These are phyloP conservation scores for Fonsecaea monophora DNA, from an alignment of 2,329 filamentous ascomycete species.

Conservation along the genomic window DNA sequence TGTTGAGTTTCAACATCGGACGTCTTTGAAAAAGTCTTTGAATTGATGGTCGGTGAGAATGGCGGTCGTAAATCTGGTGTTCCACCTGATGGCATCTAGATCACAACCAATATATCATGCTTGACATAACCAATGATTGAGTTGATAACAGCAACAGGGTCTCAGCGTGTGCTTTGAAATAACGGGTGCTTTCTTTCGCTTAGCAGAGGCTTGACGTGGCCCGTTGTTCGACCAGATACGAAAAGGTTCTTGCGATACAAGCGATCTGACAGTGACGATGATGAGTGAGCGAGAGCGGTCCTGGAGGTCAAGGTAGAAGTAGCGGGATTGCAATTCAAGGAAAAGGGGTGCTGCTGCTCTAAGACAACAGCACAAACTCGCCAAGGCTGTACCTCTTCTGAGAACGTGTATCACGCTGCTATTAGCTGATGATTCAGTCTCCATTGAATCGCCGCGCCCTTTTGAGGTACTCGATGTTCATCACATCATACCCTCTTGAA, in stretches of 20 bases:
- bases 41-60: neutral
- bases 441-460: too few species aligned
- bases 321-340: too few species aligned
- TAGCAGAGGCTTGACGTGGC: neutral
- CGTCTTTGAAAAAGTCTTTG: neutral
- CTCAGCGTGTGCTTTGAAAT: neutral
- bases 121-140: neutral
- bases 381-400: neutral
- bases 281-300: neutral
- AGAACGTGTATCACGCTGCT: too few species aligned
- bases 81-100: neutral
- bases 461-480: too few species aligned
- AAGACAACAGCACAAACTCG: neutral
- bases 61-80: neutral
- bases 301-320: neutral
- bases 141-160: neutral
- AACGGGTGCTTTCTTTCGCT: neutral
- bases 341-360: neutral
- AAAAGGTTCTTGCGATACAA: neutral
- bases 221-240: neutral
- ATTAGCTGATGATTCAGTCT: too few species aligned
- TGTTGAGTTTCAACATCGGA: neutral
- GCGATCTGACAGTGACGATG: neutral
- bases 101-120: neutral
- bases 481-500: too few species aligned